Percentiles rank a stretch among this genome's conserved stretches.
phyloP scores from a whole-genome alignment of 306 rosid species.

The Pyrus pyrifolia region DNA sequence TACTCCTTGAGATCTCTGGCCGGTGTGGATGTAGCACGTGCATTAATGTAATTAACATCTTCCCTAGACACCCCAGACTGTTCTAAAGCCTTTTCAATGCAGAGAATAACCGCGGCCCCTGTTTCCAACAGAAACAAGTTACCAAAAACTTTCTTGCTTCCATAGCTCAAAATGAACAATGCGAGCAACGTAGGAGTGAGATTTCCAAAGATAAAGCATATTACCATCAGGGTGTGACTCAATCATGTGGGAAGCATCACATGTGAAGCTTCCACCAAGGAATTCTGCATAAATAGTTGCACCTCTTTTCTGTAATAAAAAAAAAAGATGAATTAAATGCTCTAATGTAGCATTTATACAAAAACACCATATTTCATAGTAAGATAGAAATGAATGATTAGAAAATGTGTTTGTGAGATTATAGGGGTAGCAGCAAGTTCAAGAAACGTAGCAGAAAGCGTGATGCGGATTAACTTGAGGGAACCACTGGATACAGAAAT shows the following conservation, averaged over 20 bases:
- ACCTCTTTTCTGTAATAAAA: too few species aligned
- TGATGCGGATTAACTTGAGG: background rate
- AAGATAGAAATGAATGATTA: background rate
- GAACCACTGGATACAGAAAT: background rate
- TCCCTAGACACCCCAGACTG: constrained; percentile 76
- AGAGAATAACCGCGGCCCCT: constrained; percentile 84
- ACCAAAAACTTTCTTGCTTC: too few species aligned
- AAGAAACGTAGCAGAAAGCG: too few species aligned
- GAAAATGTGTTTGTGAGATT: background rate
- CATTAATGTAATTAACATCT: constrained; percentile 89
- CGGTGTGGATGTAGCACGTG: constrained; percentile 92
- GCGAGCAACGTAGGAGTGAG: too few species aligned
- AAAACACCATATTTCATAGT: background rate
- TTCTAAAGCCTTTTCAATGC: constrained; percentile 85
- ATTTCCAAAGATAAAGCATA: too few species aligned
- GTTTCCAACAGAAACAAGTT: constrained; percentile 12
- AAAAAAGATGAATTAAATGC: too few species aligned
- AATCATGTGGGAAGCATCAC: too few species aligned
- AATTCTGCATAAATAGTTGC: too few species aligned
- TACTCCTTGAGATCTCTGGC: constrained; percentile 91
- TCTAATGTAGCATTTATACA: too few species aligned
- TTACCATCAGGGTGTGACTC: too few species aligned
- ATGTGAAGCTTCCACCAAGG: too few species aligned
- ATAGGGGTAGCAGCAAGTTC: background rate
- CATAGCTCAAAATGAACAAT: too few species aligned